These are phyloP conservation scores for Macrolepiota dolichaula DNA, from an alignment of 768 basidiomycete species.

Conservation along the genomic window DNA sequence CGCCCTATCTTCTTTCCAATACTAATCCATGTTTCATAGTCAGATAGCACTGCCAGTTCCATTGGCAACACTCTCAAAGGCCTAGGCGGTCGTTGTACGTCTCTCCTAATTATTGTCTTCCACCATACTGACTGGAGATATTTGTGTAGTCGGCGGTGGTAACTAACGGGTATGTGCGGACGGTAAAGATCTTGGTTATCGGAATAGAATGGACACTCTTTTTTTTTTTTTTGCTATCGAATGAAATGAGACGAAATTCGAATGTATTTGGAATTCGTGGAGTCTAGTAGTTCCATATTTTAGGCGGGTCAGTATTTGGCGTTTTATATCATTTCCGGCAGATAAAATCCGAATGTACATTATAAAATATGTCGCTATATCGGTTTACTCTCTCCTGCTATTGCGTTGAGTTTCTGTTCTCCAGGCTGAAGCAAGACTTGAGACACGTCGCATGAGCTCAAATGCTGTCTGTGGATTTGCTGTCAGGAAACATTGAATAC, in stretches of 20 bases:
- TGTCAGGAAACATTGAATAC: no score
- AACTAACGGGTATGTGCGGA: neutral
- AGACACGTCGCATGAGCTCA: no score
- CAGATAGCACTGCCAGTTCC: constrained; percentile 32
- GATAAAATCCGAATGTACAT: neutral
- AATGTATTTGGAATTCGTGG: no score
- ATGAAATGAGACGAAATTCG: no score
- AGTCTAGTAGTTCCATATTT: neutral
- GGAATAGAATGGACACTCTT: neutral
- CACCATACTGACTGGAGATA: neutral
- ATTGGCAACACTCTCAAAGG: constrained; percentile 34
- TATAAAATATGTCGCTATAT: neutral
- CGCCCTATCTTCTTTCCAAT: neutral
- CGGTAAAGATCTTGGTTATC: neutral
- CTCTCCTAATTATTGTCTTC: neutral
- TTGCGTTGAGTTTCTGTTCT: neutral
- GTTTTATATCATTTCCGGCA: neutral
- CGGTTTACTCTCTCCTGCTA: no score
- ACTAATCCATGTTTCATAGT: constrained; percentile 21
- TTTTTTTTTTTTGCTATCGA: neutral
- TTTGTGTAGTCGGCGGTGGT: constrained; percentile 9
- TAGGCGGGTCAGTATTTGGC: no score
- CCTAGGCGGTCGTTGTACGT: constrained; percentile 30
- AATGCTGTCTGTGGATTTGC: neutral
- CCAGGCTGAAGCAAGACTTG: no score